These are phyloP conservation scores for Adansonia gregorii DNA, from an alignment of 441 rosid genomes.

Conservation along the genomic window DNA sequence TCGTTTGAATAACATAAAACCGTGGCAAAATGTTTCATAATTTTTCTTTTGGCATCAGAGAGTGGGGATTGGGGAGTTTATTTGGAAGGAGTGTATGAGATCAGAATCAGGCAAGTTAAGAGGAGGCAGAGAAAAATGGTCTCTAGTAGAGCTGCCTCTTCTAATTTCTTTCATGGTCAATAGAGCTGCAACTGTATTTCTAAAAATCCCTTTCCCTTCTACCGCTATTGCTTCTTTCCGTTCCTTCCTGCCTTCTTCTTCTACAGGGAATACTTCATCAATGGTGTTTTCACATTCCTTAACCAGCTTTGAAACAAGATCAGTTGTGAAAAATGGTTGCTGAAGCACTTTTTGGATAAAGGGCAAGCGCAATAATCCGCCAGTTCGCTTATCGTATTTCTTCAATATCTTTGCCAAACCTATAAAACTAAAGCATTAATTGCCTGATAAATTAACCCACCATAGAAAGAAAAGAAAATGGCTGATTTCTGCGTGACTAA, in stretches of 20 bases:
- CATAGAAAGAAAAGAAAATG: too few relatives aligned
- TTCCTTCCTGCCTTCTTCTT: slow-evolving; percentile 34
- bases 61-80: slow-evolving; percentile 59
- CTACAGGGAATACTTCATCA: slow-evolving; percentile 53
- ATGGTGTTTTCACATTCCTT: slow-evolving; percentile 71
- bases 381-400: slow-evolving; percentile 81
- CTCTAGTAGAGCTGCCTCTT: slow-evolving; percentile 69
- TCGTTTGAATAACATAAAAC: too few relatives aligned
- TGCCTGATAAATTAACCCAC: neutral
- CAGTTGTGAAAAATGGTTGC: slow-evolving; percentile 81
- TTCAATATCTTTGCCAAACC: slow-evolving; percentile 82
- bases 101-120: slow-evolving; percentile 61
- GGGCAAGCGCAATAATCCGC: slow-evolving; percentile 56
- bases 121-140: slow-evolving; percentile 73
- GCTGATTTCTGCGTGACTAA: too few relatives aligned
- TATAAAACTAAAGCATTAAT: slow-evolving; percentile 22
- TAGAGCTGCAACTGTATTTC: slow-evolving; percentile 75
- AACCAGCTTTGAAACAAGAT: slow-evolving; percentile 68
- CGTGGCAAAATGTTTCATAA: too few relatives aligned
- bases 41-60: slow-evolving; percentile 24
- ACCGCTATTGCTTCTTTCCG: slow-evolving; percentile 36
- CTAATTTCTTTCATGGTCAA: slow-evolving; percentile 77
- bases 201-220: slow-evolving; percentile 64
- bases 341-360: slow-evolving; percentile 66
- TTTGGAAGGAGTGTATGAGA: slow-evolving; percentile 43